These are phyloP conservation scores for Suhomyces panamericanus DNA, from an alignment of 1,139 yeast species.

Conservation along the genomic window DNA sequence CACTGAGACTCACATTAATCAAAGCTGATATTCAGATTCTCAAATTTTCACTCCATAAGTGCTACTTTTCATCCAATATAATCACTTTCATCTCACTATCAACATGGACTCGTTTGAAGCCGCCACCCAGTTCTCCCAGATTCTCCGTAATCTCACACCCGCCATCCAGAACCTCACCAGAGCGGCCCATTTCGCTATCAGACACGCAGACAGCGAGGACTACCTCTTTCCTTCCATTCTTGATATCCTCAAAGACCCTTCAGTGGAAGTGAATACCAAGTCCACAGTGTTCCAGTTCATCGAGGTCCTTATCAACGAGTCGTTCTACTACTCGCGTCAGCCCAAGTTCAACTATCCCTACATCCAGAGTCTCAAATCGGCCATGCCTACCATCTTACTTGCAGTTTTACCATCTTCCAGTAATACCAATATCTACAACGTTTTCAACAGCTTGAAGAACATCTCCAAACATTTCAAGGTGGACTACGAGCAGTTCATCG, in stretches of 20 bases:
- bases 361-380: conserved; percentile 41
- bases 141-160: conserved; percentile 62
- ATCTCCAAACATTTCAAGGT: conserved; percentile 40
- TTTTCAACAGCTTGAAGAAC: conserved; percentile 39
- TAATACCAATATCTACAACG: conserved; percentile 50
- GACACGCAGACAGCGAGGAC: conserved; percentile 62
- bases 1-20: too few species aligned
- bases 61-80: neutral
- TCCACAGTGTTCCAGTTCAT: conserved; percentile 69
- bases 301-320: conserved; percentile 53
- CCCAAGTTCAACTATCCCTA: conserved; percentile 45
- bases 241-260: conserved; percentile 57
- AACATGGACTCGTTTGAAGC: conserved; percentile 80
- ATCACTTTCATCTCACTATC: neutral
- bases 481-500: conserved; percentile 28
- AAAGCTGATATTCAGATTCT: too few species aligned
- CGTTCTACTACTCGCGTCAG: conserved; percentile 34
- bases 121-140: conserved; percentile 64
- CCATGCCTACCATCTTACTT: conserved; percentile 49
- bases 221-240: conserved; percentile 70
- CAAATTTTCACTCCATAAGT: too few species aligned
- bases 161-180: conserved; percentile 55
- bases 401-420: conserved; percentile 53
- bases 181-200: conserved; percentile 60
- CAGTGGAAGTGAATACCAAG: conserved; percentile 56